Conservation (phyloP, 306 rosid species). For the Psophocarpus tetragonolobus region DNA sequence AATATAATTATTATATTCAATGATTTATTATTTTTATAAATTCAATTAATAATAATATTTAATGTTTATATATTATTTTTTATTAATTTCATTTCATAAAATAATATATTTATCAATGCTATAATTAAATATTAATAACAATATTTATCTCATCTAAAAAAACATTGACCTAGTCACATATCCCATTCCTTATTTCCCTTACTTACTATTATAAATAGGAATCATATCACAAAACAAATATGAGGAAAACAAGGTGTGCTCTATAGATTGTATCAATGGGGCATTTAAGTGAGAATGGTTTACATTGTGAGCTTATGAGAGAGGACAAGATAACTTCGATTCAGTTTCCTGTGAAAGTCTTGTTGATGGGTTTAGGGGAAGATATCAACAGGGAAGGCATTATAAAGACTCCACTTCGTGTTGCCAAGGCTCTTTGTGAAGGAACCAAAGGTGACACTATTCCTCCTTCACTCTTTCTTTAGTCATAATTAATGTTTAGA, state of each 20-base stretch:
- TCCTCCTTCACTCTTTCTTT: too few relatives aligned
- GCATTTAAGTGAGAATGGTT: not conserved
- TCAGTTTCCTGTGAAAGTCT: not conserved
- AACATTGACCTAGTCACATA: too few relatives aligned
- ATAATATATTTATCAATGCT: too few relatives aligned
- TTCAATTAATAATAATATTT: too few relatives aligned
- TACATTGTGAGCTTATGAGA: not conserved
- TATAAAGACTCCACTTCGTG: conserved; percentile 1
- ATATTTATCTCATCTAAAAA: too few relatives aligned
- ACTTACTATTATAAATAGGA: not conserved
- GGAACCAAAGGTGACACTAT: not conserved
- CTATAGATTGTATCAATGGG: not conserved
- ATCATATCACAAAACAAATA: not conserved
- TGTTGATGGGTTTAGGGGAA: not conserved
- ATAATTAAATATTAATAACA: too few relatives aligned
- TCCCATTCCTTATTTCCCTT: too few relatives aligned
- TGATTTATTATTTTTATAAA: too few relatives aligned
- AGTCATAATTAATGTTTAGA: too few relatives aligned
- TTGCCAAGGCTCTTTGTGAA: not conserved
- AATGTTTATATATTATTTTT: too few relatives aligned
- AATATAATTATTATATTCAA: too few relatives aligned
- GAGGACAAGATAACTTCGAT: not conserved
- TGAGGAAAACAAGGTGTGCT: not conserved
- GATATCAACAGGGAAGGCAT: not conserved
- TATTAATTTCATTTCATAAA: too few relatives aligned